These are phyloP conservation scores for Gossypium raimondii DNA, from an alignment of 345 rosid genomes.

Conservation along the genomic window DNA sequence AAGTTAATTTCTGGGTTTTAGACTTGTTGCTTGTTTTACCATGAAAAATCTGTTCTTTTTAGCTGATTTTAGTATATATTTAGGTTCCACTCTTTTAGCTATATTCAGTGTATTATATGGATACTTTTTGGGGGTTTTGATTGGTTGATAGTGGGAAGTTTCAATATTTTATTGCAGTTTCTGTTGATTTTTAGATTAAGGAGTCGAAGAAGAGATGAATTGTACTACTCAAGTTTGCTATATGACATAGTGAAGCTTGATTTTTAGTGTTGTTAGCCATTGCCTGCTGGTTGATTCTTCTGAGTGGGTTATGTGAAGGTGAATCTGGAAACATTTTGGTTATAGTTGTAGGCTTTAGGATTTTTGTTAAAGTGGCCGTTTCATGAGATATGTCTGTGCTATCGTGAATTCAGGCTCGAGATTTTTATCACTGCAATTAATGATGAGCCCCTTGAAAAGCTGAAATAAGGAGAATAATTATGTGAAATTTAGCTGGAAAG, in stretches of 20 bases:
- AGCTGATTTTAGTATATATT: not conserved
- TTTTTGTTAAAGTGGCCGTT: not conserved
- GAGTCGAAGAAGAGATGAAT: not conserved
- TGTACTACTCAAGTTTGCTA: not conserved
- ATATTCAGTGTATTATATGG: not conserved
- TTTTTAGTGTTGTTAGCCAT: not conserved
- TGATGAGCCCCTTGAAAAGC: not conserved
- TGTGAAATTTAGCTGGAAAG: not conserved
- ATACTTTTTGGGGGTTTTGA: not conserved
- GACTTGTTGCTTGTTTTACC: not conserved
- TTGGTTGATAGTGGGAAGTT: not conserved
- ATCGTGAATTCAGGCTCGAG: not conserved
- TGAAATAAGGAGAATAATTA: not conserved
- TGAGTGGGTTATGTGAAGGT: not conserved
- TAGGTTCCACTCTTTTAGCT: not conserved
- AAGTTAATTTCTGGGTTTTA: not conserved
- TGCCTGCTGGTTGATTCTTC: not conserved
- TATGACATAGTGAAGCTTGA: not conserved
- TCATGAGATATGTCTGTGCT: not conserved
- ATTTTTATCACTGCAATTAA: not conserved
- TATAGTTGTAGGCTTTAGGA: not conserved
- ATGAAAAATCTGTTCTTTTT: not conserved
- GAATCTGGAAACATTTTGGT: slow-evolving; percentile 3
- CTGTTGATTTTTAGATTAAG: not conserved
- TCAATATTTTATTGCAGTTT: not conserved